Evolutionary conservation across 768 basidiomycete species (phyloP).

Genomic region (Mycena galopus): DNA sequence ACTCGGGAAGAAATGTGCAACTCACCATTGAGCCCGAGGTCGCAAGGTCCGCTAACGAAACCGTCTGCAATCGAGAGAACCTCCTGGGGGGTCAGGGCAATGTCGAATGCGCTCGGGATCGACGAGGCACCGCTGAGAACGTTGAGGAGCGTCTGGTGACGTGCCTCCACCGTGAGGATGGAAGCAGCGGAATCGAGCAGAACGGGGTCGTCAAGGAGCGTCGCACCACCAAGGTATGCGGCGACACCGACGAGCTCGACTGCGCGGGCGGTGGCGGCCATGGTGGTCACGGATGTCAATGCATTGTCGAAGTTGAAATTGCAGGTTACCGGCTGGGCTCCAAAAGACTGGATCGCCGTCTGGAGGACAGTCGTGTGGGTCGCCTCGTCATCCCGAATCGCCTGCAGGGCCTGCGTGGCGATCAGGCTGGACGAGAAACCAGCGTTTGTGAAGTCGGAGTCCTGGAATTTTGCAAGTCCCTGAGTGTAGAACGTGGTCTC

Average conservation of each 20-base stretch:
- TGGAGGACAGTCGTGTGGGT: slow-evolving; percentile 70
- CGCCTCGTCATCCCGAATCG: slow-evolving; percentile 73
- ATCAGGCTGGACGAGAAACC: slow-evolving; percentile 71
- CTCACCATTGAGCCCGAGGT: slow-evolving; percentile 68
- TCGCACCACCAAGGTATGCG: slow-evolving; percentile 83
- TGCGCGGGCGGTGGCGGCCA: slow-evolving; percentile 78
- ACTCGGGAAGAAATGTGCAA: neutral
- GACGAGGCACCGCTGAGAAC: slow-evolving; percentile 69
- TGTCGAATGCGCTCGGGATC: slow-evolving; percentile 80
- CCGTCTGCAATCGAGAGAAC: slow-evolving; percentile 76
- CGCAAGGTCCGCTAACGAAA: slow-evolving; percentile 77
- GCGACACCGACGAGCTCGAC: slow-evolving; percentile 83
- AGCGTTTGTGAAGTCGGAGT: slow-evolving; percentile 71
- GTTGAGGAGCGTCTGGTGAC: slow-evolving; percentile 86
- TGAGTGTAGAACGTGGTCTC: slow-evolving; percentile 79
- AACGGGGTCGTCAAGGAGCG: slow-evolving; percentile 70
- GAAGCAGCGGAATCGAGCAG: slow-evolving; percentile 76
- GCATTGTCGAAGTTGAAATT: slow-evolving; percentile 75
- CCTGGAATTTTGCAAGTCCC: slow-evolving; percentile 74
- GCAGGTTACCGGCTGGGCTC: slow-evolving; percentile 70
- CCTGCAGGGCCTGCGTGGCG: slow-evolving; percentile 71
- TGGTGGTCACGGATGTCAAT: slow-evolving; percentile 74
- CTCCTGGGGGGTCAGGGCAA: slow-evolving; percentile 76
- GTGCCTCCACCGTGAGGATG: slow-evolving; percentile 86
- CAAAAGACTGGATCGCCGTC: slow-evolving; percentile 64